Evolutionary conservation across 192 early-diverging fungal genomes (phyloP).

Genomic region (Coemansia biformis): DNA sequence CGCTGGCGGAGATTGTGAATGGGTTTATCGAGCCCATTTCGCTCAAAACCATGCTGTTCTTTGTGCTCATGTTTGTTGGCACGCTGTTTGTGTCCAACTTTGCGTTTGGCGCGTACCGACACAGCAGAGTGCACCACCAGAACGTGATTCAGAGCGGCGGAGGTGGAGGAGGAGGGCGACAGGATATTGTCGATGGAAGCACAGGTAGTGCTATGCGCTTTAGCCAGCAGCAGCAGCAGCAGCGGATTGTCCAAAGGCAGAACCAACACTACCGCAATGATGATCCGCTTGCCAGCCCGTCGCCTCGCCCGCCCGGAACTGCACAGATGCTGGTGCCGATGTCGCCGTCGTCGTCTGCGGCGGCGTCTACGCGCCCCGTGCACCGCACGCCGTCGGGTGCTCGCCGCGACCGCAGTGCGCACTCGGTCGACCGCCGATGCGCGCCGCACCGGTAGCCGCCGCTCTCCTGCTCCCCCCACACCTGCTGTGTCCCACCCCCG

Average conservation of each 20-base stretch:
- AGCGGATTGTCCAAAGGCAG: too few relatives aligned
- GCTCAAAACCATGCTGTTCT: constrained; percentile 75
- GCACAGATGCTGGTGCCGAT: constrained; percentile 7
- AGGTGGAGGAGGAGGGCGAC: too few relatives aligned
- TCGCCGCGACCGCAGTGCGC: constrained; percentile 5
- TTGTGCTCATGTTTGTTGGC: constrained; percentile 46
- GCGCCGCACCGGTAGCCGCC: constrained; percentile 5
- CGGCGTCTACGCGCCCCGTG: too few relatives aligned
- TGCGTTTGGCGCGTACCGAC: constrained; percentile 49
- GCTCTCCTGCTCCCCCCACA: too few relatives aligned
- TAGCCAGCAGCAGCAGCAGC: too few relatives aligned
- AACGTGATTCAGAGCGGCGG: constrained; percentile 19
- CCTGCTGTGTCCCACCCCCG: too few relatives aligned
- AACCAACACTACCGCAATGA: too few relatives aligned
- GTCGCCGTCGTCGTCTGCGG: not conserved
- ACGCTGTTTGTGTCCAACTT: constrained; percentile 45
- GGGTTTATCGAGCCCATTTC: constrained; percentile 79
- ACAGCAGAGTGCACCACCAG: constrained; percentile 37
- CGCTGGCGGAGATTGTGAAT: constrained; percentile 75
- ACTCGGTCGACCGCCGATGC: not conserved
- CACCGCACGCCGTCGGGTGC: too few relatives aligned
- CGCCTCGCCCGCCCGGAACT: constrained; percentile 4
- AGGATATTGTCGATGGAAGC: too few relatives aligned
- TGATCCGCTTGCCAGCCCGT: constrained; percentile 14
- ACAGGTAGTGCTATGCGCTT: too few relatives aligned